Evolutionary conservation across 2,329 filamentous ascomycete genomes (phyloP).

Genomic region (Penicillium sp.): DNA sequence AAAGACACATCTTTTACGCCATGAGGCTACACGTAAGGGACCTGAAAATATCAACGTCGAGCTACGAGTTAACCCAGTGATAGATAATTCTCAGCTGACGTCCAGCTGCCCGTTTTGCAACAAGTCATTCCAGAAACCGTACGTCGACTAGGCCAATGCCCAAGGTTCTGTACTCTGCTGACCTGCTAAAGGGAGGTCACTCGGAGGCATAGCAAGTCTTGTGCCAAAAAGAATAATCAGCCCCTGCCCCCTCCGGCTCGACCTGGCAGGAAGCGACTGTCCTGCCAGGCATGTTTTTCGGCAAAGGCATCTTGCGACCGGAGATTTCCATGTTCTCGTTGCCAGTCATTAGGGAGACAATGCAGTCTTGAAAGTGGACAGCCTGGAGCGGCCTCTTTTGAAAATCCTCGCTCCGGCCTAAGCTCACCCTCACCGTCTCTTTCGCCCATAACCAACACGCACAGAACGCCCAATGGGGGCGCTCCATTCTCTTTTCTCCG

Average conservation of each 20-base stretch:
- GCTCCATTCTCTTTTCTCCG: constrained; percentile 31
- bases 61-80: constrained; percentile 9
- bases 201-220: constrained; percentile 32
- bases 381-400: neutral
- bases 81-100: constrained; percentile 26
- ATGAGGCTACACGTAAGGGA: constrained; percentile 31
- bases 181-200: constrained; percentile 29
- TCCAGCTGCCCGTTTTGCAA: constrained; percentile 33
- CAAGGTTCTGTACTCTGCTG: neutral
- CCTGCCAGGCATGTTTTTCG: constrained; percentile 31
- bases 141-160: neutral
- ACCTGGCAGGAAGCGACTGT: constrained; percentile 33
- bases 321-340: constrained; percentile 28
- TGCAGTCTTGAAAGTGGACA: constrained; percentile 20
- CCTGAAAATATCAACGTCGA: neutral
- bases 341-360: constrained; percentile 18
- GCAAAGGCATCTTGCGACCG: constrained; percentile 31
- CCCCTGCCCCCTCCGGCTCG: constrained; percentile 29
- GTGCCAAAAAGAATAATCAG: constrained; percentile 32
- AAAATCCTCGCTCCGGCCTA: neutral
- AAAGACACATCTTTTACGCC: constrained; percentile 31
- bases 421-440: constrained; percentile 9
- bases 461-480: neutral
- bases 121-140: constrained; percentile 33
- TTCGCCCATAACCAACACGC: constrained; percentile 3